These are phyloP conservation scores for Clavulina sp. DNA, from an alignment of 768 basidiomycete species.

Conservation along the genomic window DNA sequence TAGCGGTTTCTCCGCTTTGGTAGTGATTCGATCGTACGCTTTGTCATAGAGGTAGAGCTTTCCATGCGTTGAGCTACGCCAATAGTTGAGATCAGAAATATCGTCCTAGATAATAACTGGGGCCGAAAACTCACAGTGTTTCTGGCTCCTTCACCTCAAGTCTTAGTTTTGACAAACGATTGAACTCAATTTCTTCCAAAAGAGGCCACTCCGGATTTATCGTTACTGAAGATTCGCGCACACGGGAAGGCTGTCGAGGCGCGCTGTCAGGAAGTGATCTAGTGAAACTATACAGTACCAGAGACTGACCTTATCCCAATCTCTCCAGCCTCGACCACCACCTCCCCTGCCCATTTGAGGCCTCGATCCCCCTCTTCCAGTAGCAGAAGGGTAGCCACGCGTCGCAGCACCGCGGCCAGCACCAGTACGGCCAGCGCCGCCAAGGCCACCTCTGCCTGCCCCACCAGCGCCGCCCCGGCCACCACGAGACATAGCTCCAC, in stretches of 20 bases:
- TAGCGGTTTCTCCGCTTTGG: conserved; percentile 78
- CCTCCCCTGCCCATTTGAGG: conserved; percentile 33
- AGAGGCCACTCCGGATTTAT: conserved; percentile 88
- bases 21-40: conserved; percentile 85
- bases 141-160: conserved; percentile 91
- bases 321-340: conserved; percentile 67
- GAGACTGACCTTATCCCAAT: conserved; percentile 73
- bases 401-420: conserved; percentile 20
- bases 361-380: conserved; percentile 21
- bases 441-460: conserved; percentile 16
- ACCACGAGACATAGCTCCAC: conserved; percentile 37
- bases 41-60: conserved; percentile 88
- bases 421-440: conserved; percentile 14
- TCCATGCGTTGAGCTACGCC: conserved; percentile 61
- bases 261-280: neutral
- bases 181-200: conserved; percentile 94
- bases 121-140: conserved; percentile 51
- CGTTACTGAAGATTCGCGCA: conserved; percentile 82
- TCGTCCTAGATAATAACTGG: neutral
- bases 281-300: no score
- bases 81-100: neutral
- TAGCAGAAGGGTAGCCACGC: neutral
- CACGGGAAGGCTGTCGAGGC: conserved; percentile 25
- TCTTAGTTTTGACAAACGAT: conserved; percentile 74
- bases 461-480: conserved; percentile 32